These are phyloP conservation scores for Osmanthus fragrans DNA, from an alignment of 257 asterid genomes.

Conservation along the genomic window DNA sequence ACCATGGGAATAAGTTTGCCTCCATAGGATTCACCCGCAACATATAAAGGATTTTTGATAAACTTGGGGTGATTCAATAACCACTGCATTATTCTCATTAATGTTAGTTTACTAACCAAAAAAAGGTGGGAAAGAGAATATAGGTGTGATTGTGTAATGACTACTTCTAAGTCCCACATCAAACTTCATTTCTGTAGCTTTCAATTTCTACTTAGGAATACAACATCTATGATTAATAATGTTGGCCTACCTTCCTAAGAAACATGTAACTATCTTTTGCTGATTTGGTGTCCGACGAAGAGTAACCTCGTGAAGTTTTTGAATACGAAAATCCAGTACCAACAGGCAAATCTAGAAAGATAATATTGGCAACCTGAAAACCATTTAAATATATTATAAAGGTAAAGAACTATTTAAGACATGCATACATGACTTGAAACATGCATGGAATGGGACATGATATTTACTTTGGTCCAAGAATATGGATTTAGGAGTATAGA, in stretches of 20 bases:
- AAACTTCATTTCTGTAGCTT: no score
- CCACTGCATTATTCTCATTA: constrained; percentile 36
- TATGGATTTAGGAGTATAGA: constrained; percentile 33
- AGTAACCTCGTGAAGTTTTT: constrained; percentile 24
- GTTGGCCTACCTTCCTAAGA: constrained; percentile 22
- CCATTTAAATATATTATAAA: not conserved
- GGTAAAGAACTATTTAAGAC: no score
- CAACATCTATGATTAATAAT: no score
- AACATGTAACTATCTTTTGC: constrained; percentile 21
- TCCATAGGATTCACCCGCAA: constrained; percentile 45
- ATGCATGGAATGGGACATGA: not conserved
- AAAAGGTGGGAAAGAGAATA: no score
- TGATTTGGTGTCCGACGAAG: constrained; percentile 31
- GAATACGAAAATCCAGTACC: constrained; percentile 41
- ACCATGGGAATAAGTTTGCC: constrained; percentile 38
- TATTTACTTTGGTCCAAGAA: constrained; percentile 53
- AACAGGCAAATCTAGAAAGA: constrained; percentile 35
- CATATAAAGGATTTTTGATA: constrained; percentile 25
- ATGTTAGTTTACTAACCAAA: no score
- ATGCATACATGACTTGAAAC: no score
- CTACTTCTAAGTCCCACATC: no score
- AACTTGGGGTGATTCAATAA: constrained; percentile 37
- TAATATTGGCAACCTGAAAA: constrained; percentile 32
- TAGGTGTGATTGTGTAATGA: no score
- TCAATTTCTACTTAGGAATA: no score